These are phyloP conservation scores for Apiotrichum montevideense DNA, from an alignment of 1,284 basidiomycete species.

Conservation along the genomic window DNA sequence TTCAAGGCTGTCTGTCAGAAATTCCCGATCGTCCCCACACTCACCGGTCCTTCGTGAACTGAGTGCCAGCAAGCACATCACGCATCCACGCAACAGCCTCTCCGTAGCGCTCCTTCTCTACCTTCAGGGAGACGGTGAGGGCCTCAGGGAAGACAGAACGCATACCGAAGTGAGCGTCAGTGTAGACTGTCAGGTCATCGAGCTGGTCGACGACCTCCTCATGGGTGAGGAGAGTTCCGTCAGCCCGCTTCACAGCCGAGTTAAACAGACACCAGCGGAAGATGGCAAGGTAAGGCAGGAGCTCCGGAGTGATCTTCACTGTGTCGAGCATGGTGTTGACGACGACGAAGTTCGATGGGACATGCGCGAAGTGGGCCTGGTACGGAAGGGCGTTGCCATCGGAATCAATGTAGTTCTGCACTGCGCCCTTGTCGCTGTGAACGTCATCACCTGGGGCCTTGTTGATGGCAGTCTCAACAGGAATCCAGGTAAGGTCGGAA, in stretches of 20 bases:
- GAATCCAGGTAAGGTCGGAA: conserved; percentile 88
- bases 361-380: conserved; percentile 86
- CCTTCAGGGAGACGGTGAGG: conserved; percentile 72
- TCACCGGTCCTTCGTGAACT: conserved; percentile 71
- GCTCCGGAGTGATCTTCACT: conserved; percentile 60
- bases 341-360: conserved; percentile 87
- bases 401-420: conserved; percentile 62
- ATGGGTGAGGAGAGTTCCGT: conserved; percentile 67
- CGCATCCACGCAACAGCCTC: conserved; percentile 79
- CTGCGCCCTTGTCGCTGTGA: conserved; percentile 25
- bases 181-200: conserved; percentile 78
- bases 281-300: conserved; percentile 76
- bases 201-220: conserved; percentile 88
- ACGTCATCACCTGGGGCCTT: conserved; percentile 26
- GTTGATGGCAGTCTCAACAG: conserved; percentile 62
- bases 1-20: conserved; percentile 50
- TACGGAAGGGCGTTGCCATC: conserved; percentile 72
- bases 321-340: conserved; percentile 75
- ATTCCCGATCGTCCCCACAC: neutral
- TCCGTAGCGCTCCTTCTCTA: conserved; percentile 74
- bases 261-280: conserved; percentile 86
- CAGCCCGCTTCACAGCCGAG: conserved; percentile 67
- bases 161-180: conserved; percentile 70
- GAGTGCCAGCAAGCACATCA: conserved; percentile 75
- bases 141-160: conserved; percentile 66